Evolutionary conservation across 192 early-diverging fungal species (phyloP).

Genomic region (Coemansia sp.): DNA sequence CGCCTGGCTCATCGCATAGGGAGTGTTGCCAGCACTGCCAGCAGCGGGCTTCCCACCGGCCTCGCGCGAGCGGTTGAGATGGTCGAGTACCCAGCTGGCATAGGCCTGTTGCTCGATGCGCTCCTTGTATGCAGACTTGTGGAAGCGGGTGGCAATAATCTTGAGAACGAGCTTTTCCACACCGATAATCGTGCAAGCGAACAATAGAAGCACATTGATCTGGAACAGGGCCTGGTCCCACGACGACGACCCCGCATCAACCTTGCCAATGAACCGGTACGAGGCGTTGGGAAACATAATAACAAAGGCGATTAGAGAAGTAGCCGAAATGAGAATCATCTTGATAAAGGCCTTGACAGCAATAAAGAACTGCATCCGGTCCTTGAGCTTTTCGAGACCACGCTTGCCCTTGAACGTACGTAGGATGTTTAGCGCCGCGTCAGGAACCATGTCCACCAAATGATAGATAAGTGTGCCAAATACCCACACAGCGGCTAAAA

Average conservation of each 20-base stretch:
- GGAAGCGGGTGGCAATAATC: conserved; percentile 64
- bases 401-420: conserved; percentile 47
- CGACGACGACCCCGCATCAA: conserved; percentile 29
- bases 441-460: conserved; percentile 59
- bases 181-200: conserved; percentile 53
- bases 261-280: conserved; percentile 48
- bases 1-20: conserved; percentile 16
- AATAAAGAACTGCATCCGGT: conserved; percentile 57
- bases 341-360: conserved; percentile 60
- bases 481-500: conserved; percentile 53
- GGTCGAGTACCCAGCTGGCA: conserved; percentile 61
- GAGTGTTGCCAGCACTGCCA: conserved; percentile 18
- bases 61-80: conserved; percentile 56
- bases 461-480: conserved; percentile 56
- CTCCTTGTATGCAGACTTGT: conserved; percentile 64
- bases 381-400: conserved; percentile 55
- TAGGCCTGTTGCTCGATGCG: conserved; percentile 61
- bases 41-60: background rate
- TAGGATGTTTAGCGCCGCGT: conserved; percentile 53
- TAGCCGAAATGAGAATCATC: conserved; percentile 54
- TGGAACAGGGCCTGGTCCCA: conserved; percentile 60
- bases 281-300: conserved; percentile 56
- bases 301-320: conserved; percentile 54
- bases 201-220: conserved; percentile 54
- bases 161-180: conserved; percentile 65